Percentiles rank a stretch among this genome's conserved stretches.
Conservation (phyloP, 2,329 filamentous ascomycete genomes). For the Colletotrichum sp. region DNA sequence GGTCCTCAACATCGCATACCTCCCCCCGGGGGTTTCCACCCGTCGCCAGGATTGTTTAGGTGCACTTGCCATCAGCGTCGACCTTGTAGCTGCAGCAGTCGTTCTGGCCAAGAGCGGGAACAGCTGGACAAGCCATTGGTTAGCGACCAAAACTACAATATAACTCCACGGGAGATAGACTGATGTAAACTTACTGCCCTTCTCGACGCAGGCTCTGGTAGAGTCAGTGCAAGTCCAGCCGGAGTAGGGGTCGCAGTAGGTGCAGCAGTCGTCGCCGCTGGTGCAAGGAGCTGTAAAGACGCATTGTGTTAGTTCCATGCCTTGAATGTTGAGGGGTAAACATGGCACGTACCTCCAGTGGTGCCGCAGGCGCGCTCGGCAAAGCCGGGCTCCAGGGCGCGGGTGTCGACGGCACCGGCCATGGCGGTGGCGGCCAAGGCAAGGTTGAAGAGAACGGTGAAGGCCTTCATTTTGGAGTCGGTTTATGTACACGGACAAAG, state of each 20-base stretch:
- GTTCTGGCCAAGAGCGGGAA: background rate
- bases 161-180: background rate
- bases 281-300: background rate
- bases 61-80: background rate
- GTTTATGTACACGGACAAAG: background rate
- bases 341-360: background rate
- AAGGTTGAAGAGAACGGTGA: background rate
- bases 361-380: background rate
- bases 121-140: background rate
- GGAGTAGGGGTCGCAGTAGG: background rate
- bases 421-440: background rate
- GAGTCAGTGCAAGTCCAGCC: background rate
- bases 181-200: background rate
- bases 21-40: background rate
- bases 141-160: background rate
- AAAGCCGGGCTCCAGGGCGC: background rate
- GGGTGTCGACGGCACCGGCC: background rate
- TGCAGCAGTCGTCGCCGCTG: background rate
- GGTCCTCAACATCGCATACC: background rate
- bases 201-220: background rate
- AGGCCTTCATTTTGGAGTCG: background rate
- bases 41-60: background rate
- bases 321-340: background rate
- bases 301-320: background rate
- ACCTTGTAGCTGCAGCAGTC: background rate